phyloP scores from a whole-genome alignment of 208 protist genomes.

The Leishmania martiniquensis region DNA sequence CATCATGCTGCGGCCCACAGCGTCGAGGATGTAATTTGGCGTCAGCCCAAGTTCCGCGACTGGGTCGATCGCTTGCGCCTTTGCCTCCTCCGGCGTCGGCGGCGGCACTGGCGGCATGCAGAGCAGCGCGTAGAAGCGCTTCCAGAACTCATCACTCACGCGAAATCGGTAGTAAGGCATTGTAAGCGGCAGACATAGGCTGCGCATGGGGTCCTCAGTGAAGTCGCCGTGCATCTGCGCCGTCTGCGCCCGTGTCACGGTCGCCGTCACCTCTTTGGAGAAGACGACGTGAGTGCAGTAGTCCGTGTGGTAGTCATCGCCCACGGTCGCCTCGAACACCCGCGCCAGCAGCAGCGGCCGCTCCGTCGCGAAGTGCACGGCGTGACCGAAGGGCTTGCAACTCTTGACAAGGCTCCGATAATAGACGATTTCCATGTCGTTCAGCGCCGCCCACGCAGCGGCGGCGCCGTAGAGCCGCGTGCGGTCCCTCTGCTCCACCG shows the following conservation, averaged over 20 bases:
- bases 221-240: conserved; percentile 65
- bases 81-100: conserved; percentile 31
- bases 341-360: conserved; percentile 63
- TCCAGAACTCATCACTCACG: conserved; percentile 66
- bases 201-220: conserved; percentile 79
- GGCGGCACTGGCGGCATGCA: conserved; percentile 78
- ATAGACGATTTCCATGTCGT: conserved; percentile 87
- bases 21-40: conserved; percentile 79
- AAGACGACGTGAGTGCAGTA: conserved; percentile 77
- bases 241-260: conserved; percentile 69
- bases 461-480: conserved; percentile 57
- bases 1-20: conserved; percentile 84
- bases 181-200: conserved; percentile 66
- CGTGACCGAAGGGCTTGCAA: conserved; percentile 52
- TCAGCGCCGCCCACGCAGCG: conserved; percentile 70
- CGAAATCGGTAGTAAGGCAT: conserved; percentile 83
- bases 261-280: conserved; percentile 75
- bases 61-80: conserved; percentile 33
- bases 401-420: conserved; percentile 70
- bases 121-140: conserved; percentile 70
- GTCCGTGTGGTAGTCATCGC: conserved; percentile 59
- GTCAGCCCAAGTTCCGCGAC: conserved; percentile 58
- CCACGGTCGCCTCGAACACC: conserved; percentile 58
- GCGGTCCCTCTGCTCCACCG: conserved; percentile 47
- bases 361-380: conserved; percentile 49